Conservation (phyloP, 139 green algal genomes). For the Chlorella sorokiniana region DNA sequence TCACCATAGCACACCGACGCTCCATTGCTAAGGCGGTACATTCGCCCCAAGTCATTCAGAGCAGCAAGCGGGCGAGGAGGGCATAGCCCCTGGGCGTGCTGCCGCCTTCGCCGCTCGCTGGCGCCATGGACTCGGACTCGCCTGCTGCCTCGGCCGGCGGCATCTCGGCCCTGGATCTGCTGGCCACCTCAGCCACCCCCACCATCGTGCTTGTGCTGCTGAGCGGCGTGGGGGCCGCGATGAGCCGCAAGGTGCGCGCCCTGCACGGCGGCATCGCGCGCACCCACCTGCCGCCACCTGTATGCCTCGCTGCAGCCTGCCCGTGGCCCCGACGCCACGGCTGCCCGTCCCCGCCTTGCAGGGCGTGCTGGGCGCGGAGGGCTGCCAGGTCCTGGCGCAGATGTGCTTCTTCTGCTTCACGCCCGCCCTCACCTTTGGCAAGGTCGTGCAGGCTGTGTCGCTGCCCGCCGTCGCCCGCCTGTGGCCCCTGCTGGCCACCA, state of each 20-base stretch:
- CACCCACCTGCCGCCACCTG: no score
- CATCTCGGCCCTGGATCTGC: conserved; percentile 9
- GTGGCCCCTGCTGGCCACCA: conserved; percentile 44
- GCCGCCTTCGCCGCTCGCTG: no score
- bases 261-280: background rate
- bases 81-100: no score
- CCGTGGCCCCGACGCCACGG: background rate
- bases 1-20: no score
- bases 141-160: background rate
- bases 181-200: conserved; percentile 27
- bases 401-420: conserved; percentile 35
- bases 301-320: background rate
- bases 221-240: background rate
- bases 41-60: no score
- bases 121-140: background rate
- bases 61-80: no score
- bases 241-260: conserved; percentile 25
- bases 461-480: conserved; percentile 30
- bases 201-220: conserved; percentile 33
- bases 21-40: no score
- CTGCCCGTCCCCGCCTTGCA: background rate
- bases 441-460: conserved; percentile 27
- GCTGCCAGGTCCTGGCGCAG: conserved; percentile 18
- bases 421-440: conserved; percentile 34
- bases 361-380: conserved; percentile 8